These are phyloP conservation scores for Leersia perrieri DNA, from an alignment of 176 grass and related monocot species.

Conservation along the genomic window DNA sequence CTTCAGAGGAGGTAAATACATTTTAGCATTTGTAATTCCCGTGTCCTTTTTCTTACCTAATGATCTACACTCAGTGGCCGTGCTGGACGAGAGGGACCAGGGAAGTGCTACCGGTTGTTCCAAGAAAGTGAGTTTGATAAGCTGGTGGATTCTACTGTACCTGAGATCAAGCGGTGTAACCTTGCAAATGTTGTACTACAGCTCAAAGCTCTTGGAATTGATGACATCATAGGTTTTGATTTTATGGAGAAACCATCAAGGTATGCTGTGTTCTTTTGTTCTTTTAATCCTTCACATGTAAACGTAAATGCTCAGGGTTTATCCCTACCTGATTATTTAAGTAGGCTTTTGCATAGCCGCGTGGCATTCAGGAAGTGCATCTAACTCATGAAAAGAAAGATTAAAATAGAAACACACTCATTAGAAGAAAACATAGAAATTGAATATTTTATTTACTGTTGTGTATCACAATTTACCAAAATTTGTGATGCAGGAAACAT, in stretches of 20 bases:
- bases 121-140: conserved; percentile 86
- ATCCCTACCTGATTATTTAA: background rate
- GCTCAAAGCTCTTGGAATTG: conserved; percentile 92
- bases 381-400: background rate
- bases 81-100: conserved; percentile 75
- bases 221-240: conserved; percentile 95
- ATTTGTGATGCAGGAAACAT: background rate
- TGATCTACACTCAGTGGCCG: conserved; percentile 59
- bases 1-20: conserved; percentile 79
- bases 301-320: background rate
- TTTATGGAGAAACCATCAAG: conserved; percentile 98
- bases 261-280: conserved; percentile 28
- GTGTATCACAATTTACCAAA: background rate
- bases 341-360: background rate
- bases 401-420: background rate
- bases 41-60: background rate
- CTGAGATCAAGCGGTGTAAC: conserved; percentile 96
- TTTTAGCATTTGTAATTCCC: background rate
- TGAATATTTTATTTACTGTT: background rate
- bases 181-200: conserved; percentile 92
- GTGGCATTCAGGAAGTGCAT: background rate
- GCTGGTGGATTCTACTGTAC: conserved; percentile 75
- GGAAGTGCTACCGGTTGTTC: conserved; percentile 84
- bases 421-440: background rate
- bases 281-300: background rate